Base-by-base conservation (phyloP, 768 basidiomycete genomes). In the Phylloporus rhodoxanthus region DNA sequence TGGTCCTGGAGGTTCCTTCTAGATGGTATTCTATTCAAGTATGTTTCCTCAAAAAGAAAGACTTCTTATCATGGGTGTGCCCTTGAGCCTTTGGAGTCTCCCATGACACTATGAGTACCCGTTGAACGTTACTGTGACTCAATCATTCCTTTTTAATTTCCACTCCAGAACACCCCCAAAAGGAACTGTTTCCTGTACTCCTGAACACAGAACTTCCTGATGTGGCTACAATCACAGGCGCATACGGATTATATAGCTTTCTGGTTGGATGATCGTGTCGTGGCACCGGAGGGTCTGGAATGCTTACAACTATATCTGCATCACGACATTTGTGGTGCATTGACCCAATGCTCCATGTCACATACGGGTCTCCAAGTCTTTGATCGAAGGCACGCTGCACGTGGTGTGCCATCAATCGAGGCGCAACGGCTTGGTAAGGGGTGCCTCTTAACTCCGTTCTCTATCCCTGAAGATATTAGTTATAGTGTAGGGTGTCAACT, bases 201-300 rank as follows among this genome's bases (percentile, higher is more conserved):
- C 70, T 45, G 75, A 79, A 48, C 76, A 84, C 52, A 72, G 82
- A 53, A 81, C 78, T 53, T n/a, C n/a, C n/a, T 89, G 87, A 85
- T 72, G 72, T 19, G 67, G 69, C 34, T 78, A 73, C 68, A 83
- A 84, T 65, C 87, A 83, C 39, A 47, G n/a, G 37, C 26, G 25
- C 36, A 28, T 34, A 34, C n/a, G n/a, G 39, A 32, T 44, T 40
- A 30, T 52, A 59, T 52, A 85, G 84, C 70, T 89, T 23, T 53
- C 30, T 47, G 85, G 81, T 51, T 85, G 81, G 84, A 83, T 83
- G 82, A 86, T 87, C 52, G 82, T 76, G 0, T 85, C 82, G 26
- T 82, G 8, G n/a, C 8, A 8, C 8, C 8, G n/a, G 15, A n/a
- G n/a, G 9, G 33, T 34, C 32, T 33, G 33, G n/a, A 34, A n/a